Conservation (phyloP, 495 filamentous ascomycete species). For the Massariosphaeria phaeospora region DNA sequence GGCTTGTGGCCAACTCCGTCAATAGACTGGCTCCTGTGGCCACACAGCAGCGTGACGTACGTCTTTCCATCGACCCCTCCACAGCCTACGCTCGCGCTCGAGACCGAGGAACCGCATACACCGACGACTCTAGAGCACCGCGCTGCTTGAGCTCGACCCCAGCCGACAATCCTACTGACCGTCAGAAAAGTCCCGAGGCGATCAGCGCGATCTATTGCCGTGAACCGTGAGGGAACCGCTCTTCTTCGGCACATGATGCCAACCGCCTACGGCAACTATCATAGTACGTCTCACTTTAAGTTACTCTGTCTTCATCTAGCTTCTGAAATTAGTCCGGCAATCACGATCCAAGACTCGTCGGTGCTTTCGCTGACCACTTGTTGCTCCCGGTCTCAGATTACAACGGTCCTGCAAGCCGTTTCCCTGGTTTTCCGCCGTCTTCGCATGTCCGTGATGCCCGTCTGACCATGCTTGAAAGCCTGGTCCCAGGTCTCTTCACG, state of each 20-base stretch:
- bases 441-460: conserved; percentile 41
- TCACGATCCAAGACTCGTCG: too few species aligned
- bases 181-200: conserved; percentile 12
- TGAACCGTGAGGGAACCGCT: background rate
- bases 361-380: conserved; percentile 19
- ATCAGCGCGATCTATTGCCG: conserved; percentile 22
- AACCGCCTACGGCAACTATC: conserved; percentile 29
- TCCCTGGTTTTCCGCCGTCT: conserved; percentile 29
- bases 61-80: too few species aligned
- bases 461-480: conserved; percentile 30
- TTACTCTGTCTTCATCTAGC: conserved; percentile 18
- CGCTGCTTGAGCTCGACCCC: too few species aligned
- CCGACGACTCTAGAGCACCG: too few species aligned
- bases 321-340: background rate
- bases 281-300: conserved; percentile 15
- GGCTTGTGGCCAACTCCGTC: too few species aligned
- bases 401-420: conserved; percentile 20
- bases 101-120: too few species aligned
- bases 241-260: conserved; percentile 1
- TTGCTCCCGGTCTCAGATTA: conserved; percentile 15
- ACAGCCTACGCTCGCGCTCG: too few species aligned
- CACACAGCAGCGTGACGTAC: too few species aligned
- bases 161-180: too few species aligned
- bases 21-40: too few species aligned
- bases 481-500: conserved; percentile 35